Conservation (phyloP, 2,329 filamentous ascomycete genomes). For the Ramularia endophylla region DNA sequence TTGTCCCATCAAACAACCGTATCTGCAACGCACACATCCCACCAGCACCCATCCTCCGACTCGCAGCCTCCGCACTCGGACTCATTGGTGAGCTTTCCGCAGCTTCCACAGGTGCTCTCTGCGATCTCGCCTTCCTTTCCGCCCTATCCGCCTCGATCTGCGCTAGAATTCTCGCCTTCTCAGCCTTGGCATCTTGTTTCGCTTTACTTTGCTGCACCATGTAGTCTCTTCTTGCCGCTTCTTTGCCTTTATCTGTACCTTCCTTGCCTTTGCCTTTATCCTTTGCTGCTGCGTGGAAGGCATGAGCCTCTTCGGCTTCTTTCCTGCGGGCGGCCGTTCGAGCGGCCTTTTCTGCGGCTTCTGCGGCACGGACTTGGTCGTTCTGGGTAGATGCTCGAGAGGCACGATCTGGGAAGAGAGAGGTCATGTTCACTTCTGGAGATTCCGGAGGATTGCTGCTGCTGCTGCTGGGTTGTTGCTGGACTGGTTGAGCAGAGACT, state of each 20-base stretch:
- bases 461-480: constrained; percentile 2
- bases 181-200: constrained; percentile 60
- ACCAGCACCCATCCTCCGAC: constrained; percentile 14
- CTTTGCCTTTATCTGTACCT: constrained; percentile 31
- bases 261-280: constrained; percentile 24
- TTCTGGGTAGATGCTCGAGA: too few species aligned
- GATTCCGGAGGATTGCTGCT: constrained; percentile 3
- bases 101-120: constrained; percentile 27
- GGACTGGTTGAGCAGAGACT: not conserved
- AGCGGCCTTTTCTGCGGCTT: constrained; percentile 46
- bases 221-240: constrained; percentile 31
- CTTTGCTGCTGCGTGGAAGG: constrained; percentile 12
- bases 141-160: constrained; percentile 72
- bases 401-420: constrained; percentile 48
- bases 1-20: constrained; percentile 77
- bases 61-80: constrained; percentile 15
- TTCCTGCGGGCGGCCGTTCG: constrained; percentile 33
- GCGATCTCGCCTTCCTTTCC: constrained; percentile 55
- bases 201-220: constrained; percentile 49
- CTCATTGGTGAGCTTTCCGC: constrained; percentile 12
- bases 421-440: constrained; percentile 11
- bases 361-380: constrained; percentile 21
- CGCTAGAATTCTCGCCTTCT: constrained; percentile 64
- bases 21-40: constrained; percentile 55
- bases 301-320: constrained; percentile 32